A percentile compares a stretch with the other conserved stretches of the same genome.
Evolutionary conservation across 768 basidiomycete species (phyloP).

Genomic region (Pisolithus tinctorius): DNA sequence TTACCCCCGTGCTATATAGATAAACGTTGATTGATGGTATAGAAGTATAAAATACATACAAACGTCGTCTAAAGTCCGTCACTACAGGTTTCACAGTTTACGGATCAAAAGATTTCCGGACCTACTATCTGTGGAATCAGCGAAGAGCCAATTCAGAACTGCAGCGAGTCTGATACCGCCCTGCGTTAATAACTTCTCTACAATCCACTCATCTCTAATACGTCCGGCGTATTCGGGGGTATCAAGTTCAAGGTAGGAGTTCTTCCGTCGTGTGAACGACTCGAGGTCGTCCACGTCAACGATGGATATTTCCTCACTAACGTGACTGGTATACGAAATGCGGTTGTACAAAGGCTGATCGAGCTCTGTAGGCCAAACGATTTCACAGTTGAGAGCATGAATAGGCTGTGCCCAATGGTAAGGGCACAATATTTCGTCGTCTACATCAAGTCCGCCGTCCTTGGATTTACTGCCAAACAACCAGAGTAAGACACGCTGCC

Average conservation of each 20-base stretch:
- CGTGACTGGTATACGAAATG: slow-evolving; percentile 11
- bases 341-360: slow-evolving; percentile 40
- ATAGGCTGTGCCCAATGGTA: slow-evolving; percentile 71
- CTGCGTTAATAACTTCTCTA: slow-evolving; percentile 80
- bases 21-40: too few relatives aligned
- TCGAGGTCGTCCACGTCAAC: neutral
- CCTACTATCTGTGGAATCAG: neutral
- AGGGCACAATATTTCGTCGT: slow-evolving; percentile 64
- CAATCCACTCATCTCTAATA: slow-evolving; percentile 57
- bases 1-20: too few relatives aligned
- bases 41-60: too few relatives aligned
- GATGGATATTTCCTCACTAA: neutral
- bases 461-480: slow-evolving; percentile 6
- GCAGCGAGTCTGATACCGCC: slow-evolving; percentile 82
- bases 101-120: neutral
- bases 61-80: neutral
- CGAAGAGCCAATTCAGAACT: slow-evolving; percentile 70
- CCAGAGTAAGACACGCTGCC: slow-evolving; percentile 19
- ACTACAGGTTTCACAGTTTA: neutral
- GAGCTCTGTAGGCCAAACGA: slow-evolving; percentile 73
- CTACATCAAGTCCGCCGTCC: slow-evolving; percentile 31
- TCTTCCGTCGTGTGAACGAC: slow-evolving; percentile 8
- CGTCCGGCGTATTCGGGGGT: slow-evolving; percentile 72
- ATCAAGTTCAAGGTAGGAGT: slow-evolving; percentile 62
- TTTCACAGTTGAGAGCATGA: slow-evolving; percentile 73